Evolutionary conservation across 768 basidiomycete genomes (phyloP).

Genomic region (Galerina marginata): DNA sequence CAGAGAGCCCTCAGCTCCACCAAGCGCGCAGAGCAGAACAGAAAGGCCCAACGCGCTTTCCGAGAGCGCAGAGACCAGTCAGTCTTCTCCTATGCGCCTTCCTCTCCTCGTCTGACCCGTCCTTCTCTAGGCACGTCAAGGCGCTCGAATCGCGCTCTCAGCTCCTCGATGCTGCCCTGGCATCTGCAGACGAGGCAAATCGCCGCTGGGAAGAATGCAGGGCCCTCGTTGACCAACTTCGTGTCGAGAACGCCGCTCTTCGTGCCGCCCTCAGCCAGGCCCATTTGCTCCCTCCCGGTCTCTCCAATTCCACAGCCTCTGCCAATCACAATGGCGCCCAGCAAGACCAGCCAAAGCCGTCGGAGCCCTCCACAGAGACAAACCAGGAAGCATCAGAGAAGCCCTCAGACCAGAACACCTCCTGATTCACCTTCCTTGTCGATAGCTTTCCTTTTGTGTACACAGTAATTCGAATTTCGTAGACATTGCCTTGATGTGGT

Average conservation of each 20-base stretch:
- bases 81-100: slow-evolving; percentile 37
- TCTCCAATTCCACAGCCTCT: slow-evolving; percentile 15
- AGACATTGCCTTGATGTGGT: slow-evolving; percentile 11
- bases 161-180: slow-evolving; percentile 83
- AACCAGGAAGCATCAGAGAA: slow-evolving; percentile 32
- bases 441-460: slow-evolving; percentile 19
- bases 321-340: slow-evolving; percentile 14
- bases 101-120: slow-evolving; percentile 5
- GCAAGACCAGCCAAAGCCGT: slow-evolving; percentile 33
- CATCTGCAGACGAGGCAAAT: slow-evolving; percentile 87
- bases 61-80: slow-evolving; percentile 89
- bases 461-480: slow-evolving; percentile 11
- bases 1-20: slow-evolving; percentile 73
- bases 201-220: slow-evolving; percentile 91
- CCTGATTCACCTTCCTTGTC: slow-evolving; percentile 19
- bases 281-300: slow-evolving; percentile 42
- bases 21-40: slow-evolving; percentile 93
- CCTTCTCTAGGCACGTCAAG: slow-evolving; percentile 73
- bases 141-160: slow-evolving; percentile 86
- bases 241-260: slow-evolving; percentile 82
- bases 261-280: slow-evolving; percentile 68
- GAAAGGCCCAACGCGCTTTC: slow-evolving; percentile 93
- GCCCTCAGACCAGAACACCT: slow-evolving; percentile 23
- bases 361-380: slow-evolving; percentile 31
- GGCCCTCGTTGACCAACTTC: slow-evolving; percentile 85